Base-by-base conservation (phyloP, 148 eudicot species). In the Chenopodium quinoa region DNA sequence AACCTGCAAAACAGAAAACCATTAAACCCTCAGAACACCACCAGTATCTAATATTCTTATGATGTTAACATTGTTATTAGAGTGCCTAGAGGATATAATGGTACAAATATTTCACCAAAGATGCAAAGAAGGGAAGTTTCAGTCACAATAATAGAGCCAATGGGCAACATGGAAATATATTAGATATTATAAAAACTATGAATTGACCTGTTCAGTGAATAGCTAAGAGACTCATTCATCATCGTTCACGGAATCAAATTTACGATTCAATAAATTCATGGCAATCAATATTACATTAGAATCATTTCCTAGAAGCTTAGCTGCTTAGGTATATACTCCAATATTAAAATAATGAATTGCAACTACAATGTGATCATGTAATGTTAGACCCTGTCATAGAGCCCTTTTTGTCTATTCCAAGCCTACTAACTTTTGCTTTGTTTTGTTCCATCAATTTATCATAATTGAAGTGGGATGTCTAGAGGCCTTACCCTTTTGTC, bases 401-500 rank as follows among this genome's bases (percentile, higher is more conserved):
- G 16, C 73, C 47, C 9, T 37, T 4, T 2, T 56, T 56, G 20
- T 56, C 22, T 56, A 56, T 56, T 3, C 62, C 62, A 56, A 56
- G 73, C 46, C 47, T 14, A 69, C 47, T 32, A 17, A 34, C 10
- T 69, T 16, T 29, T 16, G n/a, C 37, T 32, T 4, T 69, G 9
- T 69, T 69, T 47, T 46, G 8, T n/a, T 4, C 34, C 34, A 66
- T 46, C 47, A 40, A 46, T 54, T 25, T 25, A 60, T 50, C 22
- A 69, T 66, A 40, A 44, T 40, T 47, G 23, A 83, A 83, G 27
- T 46, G n/a, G 50, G 37, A 75, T 17, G 62, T 52, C 32, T 56
- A n/a, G 14, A 25, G 75, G 81, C 22, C 46, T 50, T 16, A 80
- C 63, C 76, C 82, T 54, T 54, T 20, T 34, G 58, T 54, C 34